Conservation (phyloP, 2,329 filamentous ascomycete species). For the Sphaerulina vaccinii region DNA sequence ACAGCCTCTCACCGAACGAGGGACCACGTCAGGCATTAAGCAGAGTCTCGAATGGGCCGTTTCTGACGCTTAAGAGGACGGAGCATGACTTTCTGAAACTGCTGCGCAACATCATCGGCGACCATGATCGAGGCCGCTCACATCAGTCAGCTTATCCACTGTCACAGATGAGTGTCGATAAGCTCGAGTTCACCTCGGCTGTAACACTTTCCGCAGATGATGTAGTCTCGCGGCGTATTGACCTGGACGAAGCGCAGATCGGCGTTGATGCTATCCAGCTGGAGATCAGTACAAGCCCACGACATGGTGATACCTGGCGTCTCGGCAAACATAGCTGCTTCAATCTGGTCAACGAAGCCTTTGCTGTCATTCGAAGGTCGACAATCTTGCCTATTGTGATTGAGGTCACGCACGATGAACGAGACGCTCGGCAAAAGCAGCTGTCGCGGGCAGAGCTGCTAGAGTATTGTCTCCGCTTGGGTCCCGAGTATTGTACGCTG, state of each 20-base stretch:
- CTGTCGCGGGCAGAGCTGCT: slow-evolving; percentile 44
- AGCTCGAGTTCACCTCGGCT: slow-evolving; percentile 65
- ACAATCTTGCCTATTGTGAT: slow-evolving; percentile 55
- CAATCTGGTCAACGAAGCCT: slow-evolving; percentile 51
- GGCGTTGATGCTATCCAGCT: slow-evolving; percentile 68
- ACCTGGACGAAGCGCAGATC: slow-evolving; percentile 65
- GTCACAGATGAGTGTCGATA: slow-evolving; percentile 59
- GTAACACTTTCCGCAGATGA: slow-evolving; percentile 61
- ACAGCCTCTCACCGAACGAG: slow-evolving; percentile 31
- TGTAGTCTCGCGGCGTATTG: slow-evolving; percentile 53
- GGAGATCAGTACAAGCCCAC: slow-evolving; percentile 33
- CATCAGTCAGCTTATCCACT: slow-evolving; percentile 66
- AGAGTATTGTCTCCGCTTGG: slow-evolving; percentile 60
- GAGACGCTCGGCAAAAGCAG: slow-evolving; percentile 17
- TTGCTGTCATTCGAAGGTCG: slow-evolving; percentile 62
- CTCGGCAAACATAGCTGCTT: slow-evolving; percentile 28
- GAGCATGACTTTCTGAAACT: slow-evolving; percentile 71
- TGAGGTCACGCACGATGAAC: slow-evolving; percentile 35
- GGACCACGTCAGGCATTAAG: slow-evolving; percentile 17
- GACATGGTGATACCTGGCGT: slow-evolving; percentile 21
- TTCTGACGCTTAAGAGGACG: slow-evolving; percentile 65
- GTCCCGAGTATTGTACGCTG: slow-evolving; percentile 60
- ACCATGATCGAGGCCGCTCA: slow-evolving; percentile 53
- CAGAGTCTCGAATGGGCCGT: slow-evolving; percentile 52
- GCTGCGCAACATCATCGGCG: slow-evolving; percentile 59